These are phyloP conservation scores for Tolypocladium endophyticum DNA, from an alignment of 2,329 filamentous ascomycete genomes.

Conservation along the genomic window DNA sequence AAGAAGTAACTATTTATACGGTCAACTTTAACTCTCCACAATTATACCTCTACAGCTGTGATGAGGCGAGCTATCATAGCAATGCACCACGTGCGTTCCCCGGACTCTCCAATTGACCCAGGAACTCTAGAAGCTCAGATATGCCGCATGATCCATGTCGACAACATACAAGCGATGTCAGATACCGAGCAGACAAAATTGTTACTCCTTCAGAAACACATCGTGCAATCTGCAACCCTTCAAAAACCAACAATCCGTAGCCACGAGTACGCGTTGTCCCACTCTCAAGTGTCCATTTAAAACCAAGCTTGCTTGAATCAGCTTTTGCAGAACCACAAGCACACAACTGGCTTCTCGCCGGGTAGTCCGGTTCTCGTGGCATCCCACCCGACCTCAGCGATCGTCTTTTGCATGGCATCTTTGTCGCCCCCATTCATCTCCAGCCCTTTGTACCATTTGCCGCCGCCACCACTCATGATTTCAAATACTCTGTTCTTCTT, in stretches of 20 bases:
- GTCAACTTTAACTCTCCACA: not conserved
- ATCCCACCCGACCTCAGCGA: slow-evolving; percentile 52
- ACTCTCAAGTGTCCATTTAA: not conserved
- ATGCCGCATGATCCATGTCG: not conserved
- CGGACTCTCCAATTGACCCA: not conserved
- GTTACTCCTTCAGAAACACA: not conserved
- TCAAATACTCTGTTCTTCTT: slow-evolving; percentile 49
- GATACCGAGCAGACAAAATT: not conserved
- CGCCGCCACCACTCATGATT: slow-evolving; percentile 42
- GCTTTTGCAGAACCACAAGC: slow-evolving; percentile 47
- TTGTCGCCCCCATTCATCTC: slow-evolving; percentile 39
- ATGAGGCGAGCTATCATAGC: not conserved
- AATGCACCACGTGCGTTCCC: not conserved
- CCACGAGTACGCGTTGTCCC: not conserved
- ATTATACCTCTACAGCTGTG: not conserved
- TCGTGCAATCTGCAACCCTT: not conserved
- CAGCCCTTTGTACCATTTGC: slow-evolving; percentile 48
- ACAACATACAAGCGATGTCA: not conserved
- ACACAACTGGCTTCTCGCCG: slow-evolving; percentile 44
- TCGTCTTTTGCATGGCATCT: slow-evolving; percentile 33
- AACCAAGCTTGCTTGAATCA: slow-evolving; percentile 17
- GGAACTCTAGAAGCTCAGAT: not conserved
- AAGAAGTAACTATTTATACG: not conserved
- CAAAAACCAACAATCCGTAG: not conserved
- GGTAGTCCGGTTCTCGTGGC: slow-evolving; percentile 33